Percentiles rank a stretch among this genome's conserved stretches.
These are phyloP conservation scores for Perkinsus chesapeaki DNA, from an alignment of 169 alveolate genomes.

Conservation along the genomic window DNA sequence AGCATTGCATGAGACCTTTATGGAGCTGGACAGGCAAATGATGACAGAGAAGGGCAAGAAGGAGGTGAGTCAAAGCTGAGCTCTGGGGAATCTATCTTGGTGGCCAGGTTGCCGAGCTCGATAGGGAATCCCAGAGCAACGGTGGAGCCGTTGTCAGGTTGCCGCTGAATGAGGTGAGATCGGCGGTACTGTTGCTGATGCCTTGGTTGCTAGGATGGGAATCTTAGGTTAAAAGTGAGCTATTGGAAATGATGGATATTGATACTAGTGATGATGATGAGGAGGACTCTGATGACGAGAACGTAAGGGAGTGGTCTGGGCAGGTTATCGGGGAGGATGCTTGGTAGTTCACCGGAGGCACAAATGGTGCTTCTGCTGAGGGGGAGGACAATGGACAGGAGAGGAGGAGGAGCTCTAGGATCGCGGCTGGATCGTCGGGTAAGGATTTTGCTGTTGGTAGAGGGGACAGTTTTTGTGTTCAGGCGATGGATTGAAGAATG, in stretches of 20 bases:
- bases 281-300: not conserved
- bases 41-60: constrained; percentile 16
- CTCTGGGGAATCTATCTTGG: not conserved
- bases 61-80: not conserved
- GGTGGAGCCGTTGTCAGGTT: not conserved
- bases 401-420: not conserved
- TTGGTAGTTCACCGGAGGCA: too few species aligned
- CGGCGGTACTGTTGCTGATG: not conserved
- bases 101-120: not conserved
- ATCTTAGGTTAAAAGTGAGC: not conserved
- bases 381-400: not conserved
- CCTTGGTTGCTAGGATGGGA: not conserved
- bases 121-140: not conserved
- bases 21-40: constrained; percentile 33
- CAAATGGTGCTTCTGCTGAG: not conserved
- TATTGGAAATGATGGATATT: not conserved
- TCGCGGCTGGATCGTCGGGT: not conserved
- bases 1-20: constrained; percentile 39
- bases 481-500: not conserved
- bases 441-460: not conserved
- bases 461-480: not conserved
- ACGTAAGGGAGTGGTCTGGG: too few species aligned
- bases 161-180: not conserved
- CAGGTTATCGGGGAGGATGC: too few species aligned
- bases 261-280: not conserved